Evolutionary conservation across 768 basidiomycete species (phyloP), one percentile per base, ranked within the genome.

Genomic region (Tephrocybe sp.): DNA sequence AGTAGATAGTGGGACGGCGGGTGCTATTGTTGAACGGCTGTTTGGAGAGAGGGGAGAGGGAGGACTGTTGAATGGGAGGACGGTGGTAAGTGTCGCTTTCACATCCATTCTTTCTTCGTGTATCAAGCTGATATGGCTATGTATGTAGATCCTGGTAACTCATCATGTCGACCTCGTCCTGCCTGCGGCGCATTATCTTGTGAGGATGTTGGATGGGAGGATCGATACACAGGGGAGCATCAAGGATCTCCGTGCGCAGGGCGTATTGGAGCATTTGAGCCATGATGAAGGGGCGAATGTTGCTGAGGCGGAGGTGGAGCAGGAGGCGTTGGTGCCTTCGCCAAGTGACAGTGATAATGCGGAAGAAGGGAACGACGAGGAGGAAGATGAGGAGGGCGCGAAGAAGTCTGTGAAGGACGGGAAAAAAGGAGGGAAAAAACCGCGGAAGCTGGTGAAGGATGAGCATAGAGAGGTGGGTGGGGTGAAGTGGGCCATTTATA

Each of bases 391-490:
- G 1, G 56, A 60, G 10, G 58, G 63, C 14, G 45, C n/a, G 1
- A 62, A 66, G 43, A 62, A 67, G 1, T 62, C 59, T n/a, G n/a
- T n/a, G n/a, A 30, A 36, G 17, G 34, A 36, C 15, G 17, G 6
- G 5, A 68, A 64, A 20, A 67, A 62, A 20, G 59, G 57, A 10
- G 91, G 34, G 34, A 36, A 85, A 69, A 88, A 83, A 55, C 85
- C 88, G 0, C 70, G 84, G 24, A 88, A 90, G 59, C 68, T 93
- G 10, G 67, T 93, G 50, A 85, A 91, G 62, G 91, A 93, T 42
- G 91, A 94, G 62, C 85, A 90, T 52, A 66, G 91, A 38, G 88
- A 89, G 55, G 77, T 77, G 1, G 93, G 93, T 0, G 83, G 85
- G 32, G 92, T 95, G 25, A 90, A 90, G 61, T 92, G 89, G 87